A percentile compares a stretch with the other conserved stretches of the same genome.
Conservation (phyloP, 257 asterid genomes). For the Solanum acaule region DNA sequence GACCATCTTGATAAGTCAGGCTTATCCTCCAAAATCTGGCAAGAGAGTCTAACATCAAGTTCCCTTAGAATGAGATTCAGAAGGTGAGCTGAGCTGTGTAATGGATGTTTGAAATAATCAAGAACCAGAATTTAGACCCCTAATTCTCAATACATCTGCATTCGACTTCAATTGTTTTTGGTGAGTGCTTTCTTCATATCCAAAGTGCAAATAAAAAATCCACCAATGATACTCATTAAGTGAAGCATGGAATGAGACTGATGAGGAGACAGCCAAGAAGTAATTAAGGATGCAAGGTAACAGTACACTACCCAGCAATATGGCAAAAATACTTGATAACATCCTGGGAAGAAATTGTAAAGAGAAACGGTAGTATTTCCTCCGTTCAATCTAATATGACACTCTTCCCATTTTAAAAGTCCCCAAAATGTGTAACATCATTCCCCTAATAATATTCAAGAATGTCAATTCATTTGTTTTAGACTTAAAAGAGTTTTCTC, state of each 20-base stretch:
- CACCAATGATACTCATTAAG: background rate
- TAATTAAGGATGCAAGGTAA: background rate
- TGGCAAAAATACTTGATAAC: background rate
- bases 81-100: background rate
- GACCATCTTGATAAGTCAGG: slow-evolving; percentile 91
- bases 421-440: background rate
- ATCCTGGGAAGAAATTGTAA: background rate
- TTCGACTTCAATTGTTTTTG: background rate
- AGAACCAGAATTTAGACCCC: background rate
- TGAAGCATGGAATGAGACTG: background rate
- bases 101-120: background rate
- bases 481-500: background rate
- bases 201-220: background rate
- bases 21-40: slow-evolving; percentile 74
- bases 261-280: background rate
- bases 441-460: background rate
- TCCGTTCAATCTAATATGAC: background rate
- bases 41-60: slow-evolving; percentile 14
- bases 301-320: background rate
- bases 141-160: background rate
- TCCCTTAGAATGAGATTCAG: background rate
- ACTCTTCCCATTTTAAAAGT: background rate
- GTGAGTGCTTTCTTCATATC: background rate
- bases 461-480: background rate
- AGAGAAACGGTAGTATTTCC: background rate